Conservation (phyloP, 1,284 basidiomycete species). For the Boletus smithii region DNA sequence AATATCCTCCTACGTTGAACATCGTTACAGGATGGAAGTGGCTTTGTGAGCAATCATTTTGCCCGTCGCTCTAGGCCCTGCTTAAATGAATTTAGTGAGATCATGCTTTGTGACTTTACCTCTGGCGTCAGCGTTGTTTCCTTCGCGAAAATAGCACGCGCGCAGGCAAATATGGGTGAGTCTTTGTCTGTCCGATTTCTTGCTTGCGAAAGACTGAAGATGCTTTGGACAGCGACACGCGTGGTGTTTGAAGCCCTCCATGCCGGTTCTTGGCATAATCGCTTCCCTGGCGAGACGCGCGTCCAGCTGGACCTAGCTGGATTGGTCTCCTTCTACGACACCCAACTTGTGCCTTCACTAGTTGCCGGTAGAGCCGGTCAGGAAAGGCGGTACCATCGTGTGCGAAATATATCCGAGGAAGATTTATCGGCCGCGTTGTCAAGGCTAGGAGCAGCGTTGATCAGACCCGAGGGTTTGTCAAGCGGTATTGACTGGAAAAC, state of each 20-base stretch:
- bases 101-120: background rate
- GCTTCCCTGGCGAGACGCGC: constrained; percentile 33
- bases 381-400: constrained; percentile 25
- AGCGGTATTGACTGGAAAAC: constrained; percentile 45
- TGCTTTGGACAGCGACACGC: background rate
- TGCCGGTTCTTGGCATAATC: constrained; percentile 33
- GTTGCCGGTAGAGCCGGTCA: constrained; percentile 22
- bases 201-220: background rate
- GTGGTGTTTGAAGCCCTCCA: constrained; percentile 14
- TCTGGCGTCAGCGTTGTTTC: constrained; percentile 9
- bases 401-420: constrained; percentile 28
- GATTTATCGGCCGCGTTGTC: constrained; percentile 15
- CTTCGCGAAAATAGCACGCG: constrained; percentile 22
- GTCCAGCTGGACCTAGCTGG: constrained; percentile 31
- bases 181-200: background rate
- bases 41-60: constrained; percentile 40
- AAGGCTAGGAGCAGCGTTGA: constrained; percentile 24
- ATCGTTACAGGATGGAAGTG: constrained; percentile 41
- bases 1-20: background rate
- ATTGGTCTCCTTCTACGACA: constrained; percentile 36
- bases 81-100: constrained; percentile 8
- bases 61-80: background rate
- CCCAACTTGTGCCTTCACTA: constrained; percentile 26
- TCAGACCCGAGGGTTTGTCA: constrained; percentile 4
- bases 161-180: constrained; percentile 3